Percentiles rank a stretch among this genome's conserved stretches.
phyloP scores from a whole-genome alignment of 768 basidiomycete species.

The Boletus eberwhitei region DNA sequence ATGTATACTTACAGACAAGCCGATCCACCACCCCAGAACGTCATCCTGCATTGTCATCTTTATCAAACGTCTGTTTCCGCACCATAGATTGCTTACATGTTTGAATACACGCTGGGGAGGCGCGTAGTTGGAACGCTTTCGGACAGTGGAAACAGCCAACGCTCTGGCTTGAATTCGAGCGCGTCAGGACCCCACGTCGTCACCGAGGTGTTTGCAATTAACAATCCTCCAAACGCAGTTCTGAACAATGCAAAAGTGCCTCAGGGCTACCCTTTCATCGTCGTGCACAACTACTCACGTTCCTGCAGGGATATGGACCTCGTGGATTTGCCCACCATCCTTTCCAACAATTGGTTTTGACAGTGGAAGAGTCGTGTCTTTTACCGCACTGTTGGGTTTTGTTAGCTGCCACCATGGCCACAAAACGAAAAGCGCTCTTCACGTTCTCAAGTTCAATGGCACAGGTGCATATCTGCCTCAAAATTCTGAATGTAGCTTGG shows the following conservation, averaged over 20 bases:
- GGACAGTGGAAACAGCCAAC: too few relatives aligned
- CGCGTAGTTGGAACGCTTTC: not conserved
- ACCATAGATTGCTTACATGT: not conserved
- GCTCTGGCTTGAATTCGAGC: too few relatives aligned
- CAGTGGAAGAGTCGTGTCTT: not conserved
- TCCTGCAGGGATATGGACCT: not conserved
- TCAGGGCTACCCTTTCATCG: not conserved
- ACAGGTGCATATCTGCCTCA: not conserved
- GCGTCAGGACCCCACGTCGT: not conserved
- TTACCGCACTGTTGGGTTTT: not conserved
- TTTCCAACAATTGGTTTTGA: not conserved
- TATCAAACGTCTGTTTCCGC: not conserved
- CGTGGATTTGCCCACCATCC: not conserved
- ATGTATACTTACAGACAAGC: not conserved
- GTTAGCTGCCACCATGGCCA: not conserved
- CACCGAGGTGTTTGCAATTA: not conserved
- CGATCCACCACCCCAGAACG: not conserved
- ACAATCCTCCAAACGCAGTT: not conserved
- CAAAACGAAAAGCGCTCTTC: not conserved
- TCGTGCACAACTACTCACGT: not conserved
- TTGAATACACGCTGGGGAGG: not conserved
- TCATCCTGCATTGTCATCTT: not conserved
- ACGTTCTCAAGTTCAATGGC: not conserved
- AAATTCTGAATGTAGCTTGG: not conserved
- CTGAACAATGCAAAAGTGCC: not conserved